Percentiles rank a stretch among this genome's conserved stretches.
These are phyloP conservation scores for Didymella pinodella DNA, from an alignment of 2,329 filamentous ascomycete species.

Conservation along the genomic window DNA sequence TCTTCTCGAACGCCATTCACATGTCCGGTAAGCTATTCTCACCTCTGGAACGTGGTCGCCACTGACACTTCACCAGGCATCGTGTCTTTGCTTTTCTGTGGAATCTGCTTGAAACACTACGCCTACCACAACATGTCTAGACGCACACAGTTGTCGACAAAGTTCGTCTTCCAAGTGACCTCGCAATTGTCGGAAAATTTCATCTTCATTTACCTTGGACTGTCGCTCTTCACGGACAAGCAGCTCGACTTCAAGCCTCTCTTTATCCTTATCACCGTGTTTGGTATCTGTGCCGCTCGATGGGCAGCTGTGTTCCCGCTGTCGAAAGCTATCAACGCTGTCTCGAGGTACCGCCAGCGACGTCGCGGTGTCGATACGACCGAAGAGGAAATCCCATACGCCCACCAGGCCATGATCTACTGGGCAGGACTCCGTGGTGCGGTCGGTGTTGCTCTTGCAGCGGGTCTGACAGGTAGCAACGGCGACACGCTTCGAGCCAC, in stretches of 20 bases:
- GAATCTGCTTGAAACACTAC: conserved; percentile 98
- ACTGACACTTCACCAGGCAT: conserved; percentile 70
- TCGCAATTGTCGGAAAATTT: conserved; percentile 98
- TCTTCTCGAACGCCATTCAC: conserved; percentile 94
- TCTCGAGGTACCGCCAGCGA: conserved; percentile 84
- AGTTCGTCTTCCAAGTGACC: conserved; percentile 94
- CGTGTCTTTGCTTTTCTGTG: conserved; percentile 94
- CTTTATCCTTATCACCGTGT: conserved; percentile 89
- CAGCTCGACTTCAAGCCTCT: conserved; percentile 90
- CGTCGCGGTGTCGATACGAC: conserved; percentile 74
- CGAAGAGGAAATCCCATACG: conserved; percentile 88
- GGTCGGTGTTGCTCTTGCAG: conserved; percentile 92
- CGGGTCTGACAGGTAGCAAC: conserved; percentile 83
- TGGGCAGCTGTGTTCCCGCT: conserved; percentile 96
- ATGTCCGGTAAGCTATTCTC: conserved; percentile 78
- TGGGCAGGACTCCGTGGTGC: conserved; percentile 96
- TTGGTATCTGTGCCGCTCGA: conserved; percentile 89
- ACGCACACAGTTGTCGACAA: conserved; percentile 94
- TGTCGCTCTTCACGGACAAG: conserved; percentile 92
- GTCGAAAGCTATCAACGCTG: conserved; percentile 87
- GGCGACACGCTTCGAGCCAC: conserved; percentile 86
- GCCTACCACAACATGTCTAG: conserved; percentile 99
- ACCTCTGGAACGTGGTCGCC: background rate
- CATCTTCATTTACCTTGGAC: conserved; percentile 97
- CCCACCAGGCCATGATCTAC: conserved; percentile 99